Percentiles rank a stretch among this genome's conserved stretches.
Evolutionary conservation across 352 stramenopile species (phyloP).

Genomic region (Phytophthora meadii): DNA sequence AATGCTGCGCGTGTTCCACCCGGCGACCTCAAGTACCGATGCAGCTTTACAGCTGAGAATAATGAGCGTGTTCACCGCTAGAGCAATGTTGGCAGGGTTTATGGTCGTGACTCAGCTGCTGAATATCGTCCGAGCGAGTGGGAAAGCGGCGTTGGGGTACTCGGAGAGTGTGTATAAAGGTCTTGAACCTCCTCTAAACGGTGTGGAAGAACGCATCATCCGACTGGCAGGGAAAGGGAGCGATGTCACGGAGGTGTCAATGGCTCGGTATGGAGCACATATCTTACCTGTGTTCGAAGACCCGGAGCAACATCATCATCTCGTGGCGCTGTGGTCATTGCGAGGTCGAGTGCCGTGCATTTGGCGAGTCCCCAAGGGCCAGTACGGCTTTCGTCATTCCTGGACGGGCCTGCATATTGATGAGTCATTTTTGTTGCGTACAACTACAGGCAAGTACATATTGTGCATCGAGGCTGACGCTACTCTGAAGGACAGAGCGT

Average conservation of each 20-base stretch:
- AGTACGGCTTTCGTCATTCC: conserved; percentile 73
- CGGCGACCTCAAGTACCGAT: conserved; percentile 40
- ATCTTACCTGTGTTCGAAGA: conserved; percentile 72
- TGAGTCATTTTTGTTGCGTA: conserved; percentile 59
- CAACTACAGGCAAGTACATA: conserved; percentile 70
- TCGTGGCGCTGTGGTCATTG: conserved; percentile 60
- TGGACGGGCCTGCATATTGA: conserved; percentile 58
- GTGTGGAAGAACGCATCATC: conserved; percentile 68
- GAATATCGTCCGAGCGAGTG: conserved; percentile 63
- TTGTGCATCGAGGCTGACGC: conserved; percentile 72
- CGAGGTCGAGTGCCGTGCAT: conserved; percentile 64
- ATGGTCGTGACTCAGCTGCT: conserved; percentile 73
- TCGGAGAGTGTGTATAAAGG: conserved; percentile 58
- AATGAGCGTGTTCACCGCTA: conserved; percentile 50
- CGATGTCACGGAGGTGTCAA: conserved; percentile 74
- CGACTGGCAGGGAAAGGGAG: conserved; percentile 60
- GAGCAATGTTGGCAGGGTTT: conserved; percentile 63
- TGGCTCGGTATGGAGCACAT: conserved; percentile 66
- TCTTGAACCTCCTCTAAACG: conserved; percentile 54
- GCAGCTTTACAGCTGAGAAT: conserved; percentile 48
- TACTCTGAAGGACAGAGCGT: conserved; percentile 57
- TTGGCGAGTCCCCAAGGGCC: conserved; percentile 54
- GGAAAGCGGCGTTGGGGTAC: conserved; percentile 54
- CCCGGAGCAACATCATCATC: conserved; percentile 50
- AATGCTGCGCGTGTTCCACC: conserved; percentile 42